Base-by-base conservation (phyloP, 345 rosid genomes). In the Eutrema japonicum region DNA sequence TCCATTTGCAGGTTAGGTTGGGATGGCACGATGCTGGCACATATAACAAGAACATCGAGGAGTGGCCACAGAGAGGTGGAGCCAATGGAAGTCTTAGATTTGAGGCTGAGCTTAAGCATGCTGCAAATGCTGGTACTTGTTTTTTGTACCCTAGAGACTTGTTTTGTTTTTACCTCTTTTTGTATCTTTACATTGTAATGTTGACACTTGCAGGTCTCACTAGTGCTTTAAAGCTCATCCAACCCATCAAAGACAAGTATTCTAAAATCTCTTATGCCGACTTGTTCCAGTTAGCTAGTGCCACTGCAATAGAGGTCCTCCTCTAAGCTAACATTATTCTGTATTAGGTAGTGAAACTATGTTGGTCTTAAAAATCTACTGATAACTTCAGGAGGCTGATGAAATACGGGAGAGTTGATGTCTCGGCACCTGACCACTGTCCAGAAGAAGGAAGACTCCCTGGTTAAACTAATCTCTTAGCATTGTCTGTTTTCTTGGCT, bases 391-490 rank as follows among this genome's bases (percentile, higher is more conserved):
- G 98, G 97, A 94, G 69, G 96, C 93, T 67, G 13, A 94, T 91
- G 96, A 94, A 85, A 68, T 94, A 94, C 78, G 98, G 97, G 75
- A 86, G 96, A 79, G 96, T 88, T 45, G 98, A 94, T 73, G 88
- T 85, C 45, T 78, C 83, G 14, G 75, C 75, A 47, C 93, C 98
- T 71, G 86, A 87, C 2, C 82, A 88, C 68, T 91, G 97, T 68
- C 98, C 98, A 49, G 97, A 94, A 79, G 98, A 94, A 82, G 98
- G 97, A 75, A 89, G 97, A 78, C 97, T 94, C 84, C 98, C 97
- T 64, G 95, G 98, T 94, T 68, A 70, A 22, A 87, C 85, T 52
- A 48, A 78, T 59, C 65, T 63, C 64, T 52, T 47, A 22, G 26
- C 70, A 62, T 30, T 63, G 71, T 63, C 80, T 70, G 80, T 70